Evolutionary conservation across 1,284 basidiomycete genomes (phyloP), one percentile per base, ranked within the genome.

Genomic region (Tilletia indica): DNA sequence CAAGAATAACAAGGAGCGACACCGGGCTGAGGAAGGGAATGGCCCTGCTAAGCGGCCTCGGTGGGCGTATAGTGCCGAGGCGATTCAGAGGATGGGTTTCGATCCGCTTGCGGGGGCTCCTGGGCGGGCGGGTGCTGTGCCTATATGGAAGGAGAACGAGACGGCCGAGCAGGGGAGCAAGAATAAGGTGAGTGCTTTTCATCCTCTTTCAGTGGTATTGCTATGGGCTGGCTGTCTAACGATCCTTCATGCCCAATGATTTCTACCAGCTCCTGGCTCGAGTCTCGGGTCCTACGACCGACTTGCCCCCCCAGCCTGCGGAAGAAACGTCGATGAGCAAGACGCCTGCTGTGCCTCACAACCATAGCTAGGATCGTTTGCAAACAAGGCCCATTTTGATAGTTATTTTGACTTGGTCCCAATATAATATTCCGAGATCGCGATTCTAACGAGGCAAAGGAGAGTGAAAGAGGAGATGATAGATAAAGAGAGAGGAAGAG

Each of bases 31-130:
- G 19, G 63, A 67, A 3, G 70, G 64, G 49, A 56, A 8, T 16
- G 45, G 19, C 2, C 45, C 31, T 5, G 21, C 39, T 4, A 71
- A 64, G 54, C 42, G 64, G 39, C 42, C 68, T 21, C 51, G 61
- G n/a, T 71, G 31, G 42, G 25, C 54, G 6, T 69, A 69, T n/a
- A 61, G 51, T 21, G 71, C 68, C 39, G 69, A 70, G 19, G 72
- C 69, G 63, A 71, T 73, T 47, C n/a, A 73, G 45, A 14, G 42
- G 64, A 71, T 73, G 56, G 72, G 72, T 0, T 73, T 70, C 54
- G 67, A 73, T 48, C 72, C 72, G 11, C 51, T 73, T 14, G 48
- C 72, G 11, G 70, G 68, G 14, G 69, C 69, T 25, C 61, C 61
- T 19, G 61, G 61, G 11, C 61, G 61, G 9, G 61, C 61, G 34